These are phyloP conservation scores for Talaromyces proteolyticus DNA, from an alignment of 495 filamentous ascomycete genomes.

Conservation along the genomic window DNA sequence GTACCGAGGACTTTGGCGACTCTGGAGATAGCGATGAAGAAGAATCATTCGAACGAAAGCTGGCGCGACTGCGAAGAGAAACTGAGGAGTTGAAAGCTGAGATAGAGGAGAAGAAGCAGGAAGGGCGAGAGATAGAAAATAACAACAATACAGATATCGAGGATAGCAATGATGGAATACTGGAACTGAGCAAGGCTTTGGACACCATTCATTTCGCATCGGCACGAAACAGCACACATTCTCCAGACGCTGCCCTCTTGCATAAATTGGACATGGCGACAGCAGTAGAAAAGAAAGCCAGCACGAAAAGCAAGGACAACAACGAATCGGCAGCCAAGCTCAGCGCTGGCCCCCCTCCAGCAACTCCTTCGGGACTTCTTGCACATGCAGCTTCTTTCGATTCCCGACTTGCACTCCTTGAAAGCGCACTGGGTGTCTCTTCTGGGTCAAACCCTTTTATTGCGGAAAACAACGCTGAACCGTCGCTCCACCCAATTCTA, in stretches of 20 bases:
- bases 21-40: conserved; percentile 63
- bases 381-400: conserved; percentile 86
- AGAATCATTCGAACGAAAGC: conserved; percentile 65
- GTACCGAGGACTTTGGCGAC: conserved; percentile 53
- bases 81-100: conserved; percentile 73
- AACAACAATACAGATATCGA: conserved; percentile 17
- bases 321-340: background rate
- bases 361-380: conserved; percentile 54
- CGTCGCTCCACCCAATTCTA: conserved; percentile 72
- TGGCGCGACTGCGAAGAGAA: conserved; percentile 73
- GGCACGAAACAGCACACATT: conserved; percentile 16
- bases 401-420: conserved; percentile 66
- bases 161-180: conserved; percentile 39
- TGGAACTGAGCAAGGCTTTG: conserved; percentile 59
- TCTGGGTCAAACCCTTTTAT: conserved; percentile 60
- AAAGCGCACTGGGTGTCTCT: conserved; percentile 75
- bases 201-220: conserved; percentile 47
- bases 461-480: conserved; percentile 46
- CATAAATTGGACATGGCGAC: conserved; percentile 21
- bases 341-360: conserved; percentile 16
- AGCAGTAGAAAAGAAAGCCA: conserved; percentile 3
- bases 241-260: conserved; percentile 29
- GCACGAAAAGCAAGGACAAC: conserved; percentile 1
- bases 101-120: conserved; percentile 41
- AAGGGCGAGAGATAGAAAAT: conserved; percentile 14